These are phyloP conservation scores for Dioscorea cayenensis DNA, from an alignment of 116 monocot species.

Conservation along the genomic window DNA sequence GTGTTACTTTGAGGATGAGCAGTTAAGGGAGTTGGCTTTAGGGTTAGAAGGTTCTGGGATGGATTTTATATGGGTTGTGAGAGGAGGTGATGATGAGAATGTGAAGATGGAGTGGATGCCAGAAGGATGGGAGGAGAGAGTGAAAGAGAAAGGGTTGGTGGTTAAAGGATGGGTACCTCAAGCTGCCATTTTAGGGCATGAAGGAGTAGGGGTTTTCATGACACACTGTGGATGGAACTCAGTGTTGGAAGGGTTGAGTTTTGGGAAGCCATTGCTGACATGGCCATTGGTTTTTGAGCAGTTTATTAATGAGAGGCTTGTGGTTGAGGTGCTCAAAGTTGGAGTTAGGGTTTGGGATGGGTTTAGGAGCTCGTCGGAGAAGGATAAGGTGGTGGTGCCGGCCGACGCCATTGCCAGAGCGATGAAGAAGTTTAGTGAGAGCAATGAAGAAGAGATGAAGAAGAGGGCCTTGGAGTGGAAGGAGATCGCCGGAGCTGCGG, in stretches of 20 bases:
- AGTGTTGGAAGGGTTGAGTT: conserved; percentile 13
- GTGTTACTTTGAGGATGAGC: conserved; percentile 6
- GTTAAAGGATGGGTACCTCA: conserved; percentile 7
- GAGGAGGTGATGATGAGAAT: neutral
- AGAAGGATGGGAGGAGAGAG: conserved; percentile 9
- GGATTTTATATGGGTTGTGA: conserved; percentile 6
- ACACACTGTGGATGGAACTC: conserved; percentile 60
- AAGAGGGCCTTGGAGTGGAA: too few relatives aligned
- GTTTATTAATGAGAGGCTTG: conserved; percentile 23
- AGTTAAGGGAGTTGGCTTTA: conserved; percentile 1
- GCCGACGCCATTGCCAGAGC: conserved; percentile 8
- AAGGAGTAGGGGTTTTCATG: conserved; percentile 31
- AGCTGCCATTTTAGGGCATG: conserved; percentile 14
- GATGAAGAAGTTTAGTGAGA: conserved; percentile 5
- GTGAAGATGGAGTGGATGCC: conserved; percentile 2
- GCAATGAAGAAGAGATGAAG: neutral
- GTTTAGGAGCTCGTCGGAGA: neutral
- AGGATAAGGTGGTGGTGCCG: conserved; percentile 9
- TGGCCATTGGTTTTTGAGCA: conserved; percentile 28
- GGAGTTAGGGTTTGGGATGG: conserved; percentile 16
- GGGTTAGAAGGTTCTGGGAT: conserved; percentile 3
- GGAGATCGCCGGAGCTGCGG: too few relatives aligned
- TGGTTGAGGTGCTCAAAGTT: conserved; percentile 7
- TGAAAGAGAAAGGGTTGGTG: neutral
- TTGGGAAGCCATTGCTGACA: conserved; percentile 19